Evolutionary conservation across 768 basidiomycete genomes (phyloP).

Genomic region (Mycena floridula): DNA sequence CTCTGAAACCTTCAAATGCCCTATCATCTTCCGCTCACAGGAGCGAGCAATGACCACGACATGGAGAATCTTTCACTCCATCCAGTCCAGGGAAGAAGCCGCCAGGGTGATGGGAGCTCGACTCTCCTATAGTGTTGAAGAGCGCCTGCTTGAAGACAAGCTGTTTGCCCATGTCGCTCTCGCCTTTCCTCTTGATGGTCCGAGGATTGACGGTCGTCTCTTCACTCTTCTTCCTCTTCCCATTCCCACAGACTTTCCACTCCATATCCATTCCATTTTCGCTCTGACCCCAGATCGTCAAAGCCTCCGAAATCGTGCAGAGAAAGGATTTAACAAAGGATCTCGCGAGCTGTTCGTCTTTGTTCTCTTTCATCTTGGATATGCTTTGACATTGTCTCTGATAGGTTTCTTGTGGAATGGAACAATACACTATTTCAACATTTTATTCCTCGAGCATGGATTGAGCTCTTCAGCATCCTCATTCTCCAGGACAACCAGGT

Average conservation of each 20-base stretch:
- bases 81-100: constrained; percentile 5
- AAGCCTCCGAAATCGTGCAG: constrained; percentile 21
- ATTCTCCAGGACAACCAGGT: constrained; percentile 6
- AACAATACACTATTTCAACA: constrained; percentile 14
- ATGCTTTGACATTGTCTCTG: not conserved
- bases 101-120: constrained; percentile 5
- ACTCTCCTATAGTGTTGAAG: constrained; percentile 9
- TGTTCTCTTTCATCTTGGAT: not conserved
- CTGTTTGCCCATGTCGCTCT: constrained; percentile 21
- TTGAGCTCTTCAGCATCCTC: constrained; percentile 8
- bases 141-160: constrained; percentile 18
- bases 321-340: constrained; percentile 12
- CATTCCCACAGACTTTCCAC: constrained; percentile 21
- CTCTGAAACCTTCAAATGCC: not conserved
- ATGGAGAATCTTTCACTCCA: constrained; percentile 15
- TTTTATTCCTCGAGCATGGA: constrained; percentile 13
- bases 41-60: not conserved
- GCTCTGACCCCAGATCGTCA: constrained; percentile 24
- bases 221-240: constrained; percentile 28
- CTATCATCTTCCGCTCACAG: not conserved
- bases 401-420: constrained; percentile 16
- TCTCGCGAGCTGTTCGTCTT: constrained; percentile 14
- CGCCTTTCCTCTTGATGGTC: constrained; percentile 7
- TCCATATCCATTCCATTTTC: constrained; percentile 25
- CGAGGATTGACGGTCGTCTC: constrained; percentile 6